Evolutionary conservation across 306 rosid genomes (phyloP).

Genomic region (Macrotyloma uniflorum): DNA sequence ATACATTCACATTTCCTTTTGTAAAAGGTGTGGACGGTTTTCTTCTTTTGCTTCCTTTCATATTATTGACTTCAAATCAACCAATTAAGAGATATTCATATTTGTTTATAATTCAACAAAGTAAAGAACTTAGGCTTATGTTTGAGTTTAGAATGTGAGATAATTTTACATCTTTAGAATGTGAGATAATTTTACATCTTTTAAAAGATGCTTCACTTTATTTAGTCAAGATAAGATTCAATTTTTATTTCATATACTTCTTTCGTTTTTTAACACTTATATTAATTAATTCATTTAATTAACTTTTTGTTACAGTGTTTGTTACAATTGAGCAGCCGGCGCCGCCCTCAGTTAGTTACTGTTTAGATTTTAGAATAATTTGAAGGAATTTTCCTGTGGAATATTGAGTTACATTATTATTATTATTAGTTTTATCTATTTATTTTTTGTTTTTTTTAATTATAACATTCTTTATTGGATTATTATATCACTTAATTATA

Average conservation of each 20-base stretch:
- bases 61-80: slow-evolving; percentile 7
- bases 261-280: no score
- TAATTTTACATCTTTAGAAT: background rate
- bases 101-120: background rate
- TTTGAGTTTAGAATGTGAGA: background rate
- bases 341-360: background rate
- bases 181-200: background rate
- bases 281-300: background rate
- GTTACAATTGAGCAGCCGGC: background rate
- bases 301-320: background rate
- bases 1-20: slow-evolving; percentile 1
- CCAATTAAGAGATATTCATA: background rate
- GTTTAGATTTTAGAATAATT: background rate
- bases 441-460: no score
- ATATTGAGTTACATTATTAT: no score
- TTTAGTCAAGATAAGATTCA: background rate
- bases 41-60: background rate
- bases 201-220: slow-evolving; percentile 1
- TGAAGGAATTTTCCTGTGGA: background rate
- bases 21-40: slow-evolving; percentile 26
- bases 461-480: background rate
- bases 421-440: no score
- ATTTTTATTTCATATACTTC: slow-evolving; percentile 11
- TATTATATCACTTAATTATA: background rate
- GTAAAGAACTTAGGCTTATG: background rate